phyloP scores from a whole-genome alignment of 306 rosid species.

The Acmispon strigosus region DNA sequence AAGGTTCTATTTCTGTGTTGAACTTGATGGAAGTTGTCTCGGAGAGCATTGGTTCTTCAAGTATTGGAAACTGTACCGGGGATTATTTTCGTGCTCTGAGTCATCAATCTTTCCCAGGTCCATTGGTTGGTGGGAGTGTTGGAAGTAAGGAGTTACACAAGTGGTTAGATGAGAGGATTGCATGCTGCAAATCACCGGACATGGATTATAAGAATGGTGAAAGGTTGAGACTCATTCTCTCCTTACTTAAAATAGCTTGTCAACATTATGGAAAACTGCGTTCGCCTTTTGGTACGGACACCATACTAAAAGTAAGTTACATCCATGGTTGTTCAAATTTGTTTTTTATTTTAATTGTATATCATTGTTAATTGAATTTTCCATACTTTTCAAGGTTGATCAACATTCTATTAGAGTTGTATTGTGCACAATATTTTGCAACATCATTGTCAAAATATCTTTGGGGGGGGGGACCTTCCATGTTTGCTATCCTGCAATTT shows the following conservation, averaged over 20 bases:
- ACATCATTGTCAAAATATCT: neutral
- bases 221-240: slow-evolving; percentile 73
- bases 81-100: slow-evolving; percentile 66
- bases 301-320: slow-evolving; percentile 49
- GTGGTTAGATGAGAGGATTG: slow-evolving; percentile 90
- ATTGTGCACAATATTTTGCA: neutral
- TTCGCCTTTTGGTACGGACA: slow-evolving; percentile 80
- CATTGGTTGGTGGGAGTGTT: slow-evolving; percentile 88
- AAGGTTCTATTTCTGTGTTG: slow-evolving; percentile 62
- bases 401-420: neutral
- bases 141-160: slow-evolving; percentile 81
- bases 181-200: slow-evolving; percentile 48
- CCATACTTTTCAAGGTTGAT: neutral
- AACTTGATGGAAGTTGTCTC: slow-evolving; percentile 67
- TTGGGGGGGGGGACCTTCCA: neutral
- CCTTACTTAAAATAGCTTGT: slow-evolving; percentile 83
- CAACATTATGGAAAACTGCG: slow-evolving; percentile 93
- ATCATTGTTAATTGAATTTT: neutral
- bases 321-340: neutral
- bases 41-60: slow-evolving; percentile 37
- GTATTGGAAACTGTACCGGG: slow-evolving; percentile 32
- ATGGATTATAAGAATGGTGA: slow-evolving; percentile 64
- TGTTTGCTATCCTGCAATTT: neutral
- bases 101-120: slow-evolving; percentile 93
- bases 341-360: neutral